Percentiles rank a stretch among this genome's conserved stretches.
Evolutionary conservation across 2,329 filamentous ascomycete species (phyloP).

Genomic region (Chrysoporthe austroafricana): DNA sequence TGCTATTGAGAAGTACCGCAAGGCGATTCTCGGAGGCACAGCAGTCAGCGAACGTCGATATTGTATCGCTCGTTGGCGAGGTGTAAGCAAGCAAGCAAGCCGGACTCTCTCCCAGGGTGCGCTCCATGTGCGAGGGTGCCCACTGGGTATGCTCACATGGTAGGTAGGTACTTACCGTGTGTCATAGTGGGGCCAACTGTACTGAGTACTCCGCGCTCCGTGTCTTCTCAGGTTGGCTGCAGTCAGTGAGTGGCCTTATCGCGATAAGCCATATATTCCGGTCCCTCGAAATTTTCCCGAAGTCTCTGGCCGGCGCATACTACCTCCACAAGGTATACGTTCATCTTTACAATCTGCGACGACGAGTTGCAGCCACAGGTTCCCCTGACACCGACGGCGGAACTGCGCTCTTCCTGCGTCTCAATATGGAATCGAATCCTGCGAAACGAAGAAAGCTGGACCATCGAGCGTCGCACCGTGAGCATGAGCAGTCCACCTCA

Average conservation of each 20-base stretch:
- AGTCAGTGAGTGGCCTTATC: background rate
- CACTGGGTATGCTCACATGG: too few species aligned
- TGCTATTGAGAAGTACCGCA: background rate
- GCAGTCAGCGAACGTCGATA: too few species aligned
- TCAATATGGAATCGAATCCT: constrained; percentile 38
- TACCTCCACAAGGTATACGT: background rate
- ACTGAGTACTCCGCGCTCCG: background rate
- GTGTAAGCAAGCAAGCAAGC: background rate
- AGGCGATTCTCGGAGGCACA: background rate
- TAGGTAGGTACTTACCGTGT: background rate
- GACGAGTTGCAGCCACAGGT: background rate
- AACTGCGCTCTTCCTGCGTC: background rate
- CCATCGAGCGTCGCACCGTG: constrained; percentile 29
- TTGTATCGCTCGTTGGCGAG: background rate
- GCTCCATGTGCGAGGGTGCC: too few species aligned
- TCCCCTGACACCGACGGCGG: background rate
- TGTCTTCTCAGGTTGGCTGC: too few species aligned
- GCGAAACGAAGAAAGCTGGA: constrained; percentile 41
- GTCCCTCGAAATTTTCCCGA: constrained; percentile 5
- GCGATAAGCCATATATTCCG: constrained; percentile 14
- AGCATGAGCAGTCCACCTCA: constrained; percentile 4
- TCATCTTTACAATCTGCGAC: background rate
- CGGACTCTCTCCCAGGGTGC: background rate
- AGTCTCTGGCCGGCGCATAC: background rate
- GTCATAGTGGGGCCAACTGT: constrained; percentile 12